Percentiles rank a stretch among this genome's conserved stretches.
These are phyloP conservation scores for Chytriomyces sp. DNA, from an alignment of 192 early-diverging fungal genomes.

Conservation along the genomic window DNA sequence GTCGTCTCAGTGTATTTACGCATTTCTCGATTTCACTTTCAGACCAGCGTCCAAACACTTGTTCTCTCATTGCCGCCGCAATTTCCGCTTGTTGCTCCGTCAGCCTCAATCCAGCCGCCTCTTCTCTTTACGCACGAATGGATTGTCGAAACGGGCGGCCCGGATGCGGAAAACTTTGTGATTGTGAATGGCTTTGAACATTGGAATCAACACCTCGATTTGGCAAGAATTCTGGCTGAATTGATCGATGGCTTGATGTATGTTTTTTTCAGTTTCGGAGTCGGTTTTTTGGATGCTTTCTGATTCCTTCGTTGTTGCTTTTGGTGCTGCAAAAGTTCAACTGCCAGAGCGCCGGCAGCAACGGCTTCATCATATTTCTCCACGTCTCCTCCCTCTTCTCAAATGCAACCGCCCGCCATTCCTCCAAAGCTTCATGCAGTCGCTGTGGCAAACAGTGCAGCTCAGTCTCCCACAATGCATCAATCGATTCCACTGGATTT, in stretches of 20 bases:
- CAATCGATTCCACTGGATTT: not conserved
- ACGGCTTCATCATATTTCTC: too few species aligned
- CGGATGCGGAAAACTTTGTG: slow-evolving; percentile 5
- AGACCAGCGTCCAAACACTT: not conserved
- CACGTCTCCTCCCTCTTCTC: too few species aligned
- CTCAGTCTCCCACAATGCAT: not conserved
- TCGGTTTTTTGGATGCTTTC: not conserved
- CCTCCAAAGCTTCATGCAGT: not conserved
- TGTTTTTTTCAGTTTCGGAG: not conserved
- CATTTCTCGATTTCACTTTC: too few species aligned
- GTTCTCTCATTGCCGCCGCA: not conserved
- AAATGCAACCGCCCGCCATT: not conserved
- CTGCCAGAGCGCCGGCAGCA: not conserved
- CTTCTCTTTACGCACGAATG: not conserved
- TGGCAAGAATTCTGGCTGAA: not conserved
- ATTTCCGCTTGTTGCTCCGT: slow-evolving; percentile 3
- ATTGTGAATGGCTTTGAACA: slow-evolving; percentile 9
- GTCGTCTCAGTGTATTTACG: too few species aligned
- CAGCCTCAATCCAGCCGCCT: not conserved
- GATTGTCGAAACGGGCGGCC: slow-evolving; percentile 1
- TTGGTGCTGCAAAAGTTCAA: not conserved
- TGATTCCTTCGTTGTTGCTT: not conserved
- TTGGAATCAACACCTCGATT: slow-evolving; percentile 1
- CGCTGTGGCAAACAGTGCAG: not conserved
- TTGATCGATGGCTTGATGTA: not conserved